Evolutionary conservation across 2,329 filamentous ascomycete genomes (phyloP).

Genomic region (Alternaria metachromatica): DNA sequence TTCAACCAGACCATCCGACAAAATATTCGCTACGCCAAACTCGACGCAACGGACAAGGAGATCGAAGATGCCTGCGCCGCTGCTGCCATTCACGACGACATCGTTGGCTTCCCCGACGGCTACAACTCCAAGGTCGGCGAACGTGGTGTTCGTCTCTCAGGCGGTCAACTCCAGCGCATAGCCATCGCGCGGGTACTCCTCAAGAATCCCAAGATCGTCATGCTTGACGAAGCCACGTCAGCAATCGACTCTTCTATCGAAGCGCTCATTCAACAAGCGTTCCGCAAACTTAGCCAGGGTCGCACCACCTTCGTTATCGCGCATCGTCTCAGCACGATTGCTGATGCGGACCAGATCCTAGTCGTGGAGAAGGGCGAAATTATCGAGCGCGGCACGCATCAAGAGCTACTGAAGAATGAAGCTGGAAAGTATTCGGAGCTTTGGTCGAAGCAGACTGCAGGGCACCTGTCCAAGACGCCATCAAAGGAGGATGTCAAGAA

Average conservation of each 20-base stretch:
- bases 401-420: slow-evolving; percentile 69
- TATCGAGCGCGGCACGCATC: slow-evolving; percentile 78
- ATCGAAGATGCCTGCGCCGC: slow-evolving; percentile 66
- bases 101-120: slow-evolving; percentile 60
- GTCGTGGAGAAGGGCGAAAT: slow-evolving; percentile 80
- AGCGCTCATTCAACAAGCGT: slow-evolving; percentile 69
- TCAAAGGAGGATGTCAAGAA: slow-evolving; percentile 25
- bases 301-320: slow-evolving; percentile 73
- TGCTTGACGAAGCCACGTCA: slow-evolving; percentile 87
- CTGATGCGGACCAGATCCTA: slow-evolving; percentile 82
- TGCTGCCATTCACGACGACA: slow-evolving; percentile 70
- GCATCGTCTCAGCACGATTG: slow-evolving; percentile 85
- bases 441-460: slow-evolving; percentile 80
- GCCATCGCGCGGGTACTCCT: slow-evolving; percentile 77
- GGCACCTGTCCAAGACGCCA: slow-evolving; percentile 28
- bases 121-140: slow-evolving; percentile 51
- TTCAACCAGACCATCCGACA: slow-evolving; percentile 71
- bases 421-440: slow-evolving; percentile 81
- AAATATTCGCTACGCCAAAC: slow-evolving; percentile 69
- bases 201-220: slow-evolving; percentile 80
- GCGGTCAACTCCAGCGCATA: slow-evolving; percentile 70
- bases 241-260: slow-evolving; percentile 80
- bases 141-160: slow-evolving; percentile 60
- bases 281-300: slow-evolving; percentile 63
- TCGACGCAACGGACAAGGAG: slow-evolving; percentile 66